Percentiles rank a stretch among this genome's conserved stretches.
These are phyloP conservation scores for Iberis pinnata DNA, from an alignment of 345 rosid species.

Conservation along the genomic window DNA sequence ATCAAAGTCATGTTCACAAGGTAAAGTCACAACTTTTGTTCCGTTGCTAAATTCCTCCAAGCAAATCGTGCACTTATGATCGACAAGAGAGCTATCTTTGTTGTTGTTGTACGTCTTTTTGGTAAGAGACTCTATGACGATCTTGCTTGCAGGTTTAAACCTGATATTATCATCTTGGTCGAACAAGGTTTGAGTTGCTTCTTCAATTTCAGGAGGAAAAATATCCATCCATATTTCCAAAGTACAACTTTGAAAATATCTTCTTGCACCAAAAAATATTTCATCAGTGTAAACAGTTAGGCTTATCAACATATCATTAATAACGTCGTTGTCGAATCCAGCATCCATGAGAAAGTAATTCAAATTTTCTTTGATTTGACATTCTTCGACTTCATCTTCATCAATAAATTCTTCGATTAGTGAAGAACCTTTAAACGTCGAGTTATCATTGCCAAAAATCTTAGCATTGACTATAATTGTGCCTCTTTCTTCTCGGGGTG, in stretches of 20 bases:
- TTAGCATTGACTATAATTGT: conserved; percentile 1
- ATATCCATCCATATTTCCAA: neutral
- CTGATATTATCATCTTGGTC: no score
- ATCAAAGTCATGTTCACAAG: conserved; percentile 16
- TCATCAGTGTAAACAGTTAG: neutral
- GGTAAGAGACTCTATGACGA: neutral
- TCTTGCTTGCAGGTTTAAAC: neutral
- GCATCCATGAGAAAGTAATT: conserved; percentile 12
- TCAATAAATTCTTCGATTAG: neutral
- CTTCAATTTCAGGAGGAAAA: neutral
- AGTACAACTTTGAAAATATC: neutral
- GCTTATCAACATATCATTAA: rapidly evolving
- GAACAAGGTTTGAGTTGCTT: neutral
- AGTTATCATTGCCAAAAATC: neutral
- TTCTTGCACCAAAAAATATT: neutral
- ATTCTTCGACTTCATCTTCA: neutral
- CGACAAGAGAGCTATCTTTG: neutral
- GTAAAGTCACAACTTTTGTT: neutral
- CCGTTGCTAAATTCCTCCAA: conserved; percentile 5
- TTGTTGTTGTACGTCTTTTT: neutral
- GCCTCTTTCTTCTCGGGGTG: conserved; percentile 15
- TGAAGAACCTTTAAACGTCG: neutral
- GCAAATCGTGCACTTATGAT: neutral
- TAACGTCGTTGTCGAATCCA: neutral
- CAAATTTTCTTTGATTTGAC: conserved; percentile 5